phyloP scores from a whole-genome alignment of 2,329 filamentous ascomycete genomes.

The Thelonectria rubi region DNA sequence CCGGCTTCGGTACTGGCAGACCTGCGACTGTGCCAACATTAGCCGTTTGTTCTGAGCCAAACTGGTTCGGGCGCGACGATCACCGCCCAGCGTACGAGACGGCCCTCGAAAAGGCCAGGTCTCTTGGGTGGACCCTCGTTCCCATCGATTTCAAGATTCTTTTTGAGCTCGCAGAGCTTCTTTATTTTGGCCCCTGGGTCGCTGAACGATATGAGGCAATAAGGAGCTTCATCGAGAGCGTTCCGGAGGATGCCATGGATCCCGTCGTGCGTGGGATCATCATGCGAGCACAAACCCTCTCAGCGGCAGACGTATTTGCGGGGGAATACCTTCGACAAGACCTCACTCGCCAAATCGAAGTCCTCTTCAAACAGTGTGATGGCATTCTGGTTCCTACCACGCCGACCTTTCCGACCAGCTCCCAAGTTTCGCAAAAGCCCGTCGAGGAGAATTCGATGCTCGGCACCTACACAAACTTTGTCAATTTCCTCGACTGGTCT shows the following conservation, averaged over 20 bases:
- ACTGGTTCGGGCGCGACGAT: conserved; percentile 47
- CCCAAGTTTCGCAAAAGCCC: conserved; percentile 60
- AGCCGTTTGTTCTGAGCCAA: conserved; percentile 53
- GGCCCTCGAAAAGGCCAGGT: conserved; percentile 49
- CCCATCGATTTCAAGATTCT: conserved; percentile 59
- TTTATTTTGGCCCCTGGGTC: conserved; percentile 67
- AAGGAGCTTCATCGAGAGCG: conserved; percentile 52
- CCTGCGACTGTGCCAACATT: conserved; percentile 42
- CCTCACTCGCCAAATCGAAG: conserved; percentile 53
- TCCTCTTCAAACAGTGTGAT: conserved; percentile 54
- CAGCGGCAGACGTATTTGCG: conserved; percentile 57
- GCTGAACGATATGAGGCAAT: conserved; percentile 65
- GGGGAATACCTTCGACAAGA: conserved; percentile 50
- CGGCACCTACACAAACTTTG: conserved; percentile 68
- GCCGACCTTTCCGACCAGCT: conserved; percentile 61
- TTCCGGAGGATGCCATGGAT: conserved; percentile 45
- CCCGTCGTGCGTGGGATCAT: conserved; percentile 49
- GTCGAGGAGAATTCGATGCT: conserved; percentile 62
- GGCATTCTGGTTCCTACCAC: conserved; percentile 65
- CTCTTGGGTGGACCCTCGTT: conserved; percentile 53
- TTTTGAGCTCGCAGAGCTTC: conserved; percentile 60
- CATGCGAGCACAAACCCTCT: conserved; percentile 51
- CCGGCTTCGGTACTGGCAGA: conserved; percentile 45
- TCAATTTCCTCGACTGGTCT: conserved; percentile 67
- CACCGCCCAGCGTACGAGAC: conserved; percentile 55